Evolutionary conservation across 805 yeast species (phyloP).

Genomic region (Cyberlindnera misumaiensis): DNA sequence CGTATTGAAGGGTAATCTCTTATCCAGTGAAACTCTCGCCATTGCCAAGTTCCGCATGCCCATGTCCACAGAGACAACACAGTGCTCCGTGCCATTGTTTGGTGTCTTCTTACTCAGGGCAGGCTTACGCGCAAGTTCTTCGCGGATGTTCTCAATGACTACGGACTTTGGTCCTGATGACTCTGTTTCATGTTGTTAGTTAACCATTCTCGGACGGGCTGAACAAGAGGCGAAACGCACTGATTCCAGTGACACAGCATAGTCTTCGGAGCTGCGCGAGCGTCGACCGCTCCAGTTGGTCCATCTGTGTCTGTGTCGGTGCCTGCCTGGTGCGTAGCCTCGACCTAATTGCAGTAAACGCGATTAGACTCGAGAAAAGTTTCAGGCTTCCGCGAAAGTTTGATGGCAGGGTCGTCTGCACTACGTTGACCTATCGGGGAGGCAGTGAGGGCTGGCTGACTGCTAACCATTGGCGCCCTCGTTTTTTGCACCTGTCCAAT

Average conservation of each 20-base stretch:
- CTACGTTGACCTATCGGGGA: too few species aligned
- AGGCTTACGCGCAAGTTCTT: conserved; percentile 4
- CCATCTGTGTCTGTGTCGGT: conserved; percentile 3
- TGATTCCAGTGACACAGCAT: conserved; percentile 13
- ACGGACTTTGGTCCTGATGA: conserved; percentile 12
- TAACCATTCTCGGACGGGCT: too few species aligned
- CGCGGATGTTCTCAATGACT: conserved; percentile 4
- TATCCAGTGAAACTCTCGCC: conserved; percentile 21
- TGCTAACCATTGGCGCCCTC: too few species aligned
- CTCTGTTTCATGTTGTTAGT: too few species aligned
- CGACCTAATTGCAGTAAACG: too few species aligned
- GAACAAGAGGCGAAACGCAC: conserved; percentile 8
- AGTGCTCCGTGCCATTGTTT: conserved; percentile 14
- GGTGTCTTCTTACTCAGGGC: conserved; percentile 12
- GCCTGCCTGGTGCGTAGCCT: neutral
- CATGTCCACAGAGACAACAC: conserved; percentile 29
- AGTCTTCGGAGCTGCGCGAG: conserved; percentile 10
- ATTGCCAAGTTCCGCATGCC: conserved; percentile 32
- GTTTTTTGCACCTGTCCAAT: too few species aligned
- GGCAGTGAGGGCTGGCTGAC: too few species aligned
- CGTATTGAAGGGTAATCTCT: conserved; percentile 15
- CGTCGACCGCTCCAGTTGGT: conserved; percentile 8
- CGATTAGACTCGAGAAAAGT: too few species aligned
- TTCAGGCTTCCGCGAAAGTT: too few species aligned
- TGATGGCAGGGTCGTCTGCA: too few species aligned